These are phyloP conservation scores for Termitomyces sp. DNA, from an alignment of 768 basidiomycete species.

Conservation along the genomic window DNA sequence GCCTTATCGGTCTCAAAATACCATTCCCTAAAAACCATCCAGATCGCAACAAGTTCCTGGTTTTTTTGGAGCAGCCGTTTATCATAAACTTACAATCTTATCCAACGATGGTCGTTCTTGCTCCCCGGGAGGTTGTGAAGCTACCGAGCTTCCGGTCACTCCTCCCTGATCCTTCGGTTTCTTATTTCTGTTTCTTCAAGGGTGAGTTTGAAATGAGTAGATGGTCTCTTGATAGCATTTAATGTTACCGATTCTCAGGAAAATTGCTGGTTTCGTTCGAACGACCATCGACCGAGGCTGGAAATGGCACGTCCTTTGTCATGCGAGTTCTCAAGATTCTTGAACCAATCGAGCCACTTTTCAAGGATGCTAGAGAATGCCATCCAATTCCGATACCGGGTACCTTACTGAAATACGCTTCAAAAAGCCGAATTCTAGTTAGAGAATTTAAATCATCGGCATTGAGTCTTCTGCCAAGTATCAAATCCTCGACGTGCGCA, in stretches of 20 bases:
- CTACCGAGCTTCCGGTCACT: too few relatives aligned
- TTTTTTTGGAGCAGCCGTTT: slow-evolving; percentile 1
- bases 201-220: background rate
- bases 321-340: background rate
- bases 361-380: background rate
- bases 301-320: background rate
- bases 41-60: too few relatives aligned
- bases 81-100: background rate
- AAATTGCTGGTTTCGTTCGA: background rate
- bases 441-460: background rate
- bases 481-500: background rate
- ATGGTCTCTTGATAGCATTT: too few relatives aligned
- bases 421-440: background rate
- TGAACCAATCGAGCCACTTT: background rate
- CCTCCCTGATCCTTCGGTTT: too few relatives aligned
- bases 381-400: background rate
- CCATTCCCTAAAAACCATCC: too few relatives aligned
- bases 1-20: too few relatives aligned
- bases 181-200: background rate
- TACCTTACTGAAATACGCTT: background rate
- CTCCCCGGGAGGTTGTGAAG: too few relatives aligned
- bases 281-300: too few relatives aligned
- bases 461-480: background rate
- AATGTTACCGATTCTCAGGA: background rate
- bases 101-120: too few relatives aligned